A percentile compares a stretch with the other conserved stretches of the same genome.
phyloP scores from a whole-genome alignment of 2,329 filamentous ascomycete genomes.

The Aspergillus sp. region DNA sequence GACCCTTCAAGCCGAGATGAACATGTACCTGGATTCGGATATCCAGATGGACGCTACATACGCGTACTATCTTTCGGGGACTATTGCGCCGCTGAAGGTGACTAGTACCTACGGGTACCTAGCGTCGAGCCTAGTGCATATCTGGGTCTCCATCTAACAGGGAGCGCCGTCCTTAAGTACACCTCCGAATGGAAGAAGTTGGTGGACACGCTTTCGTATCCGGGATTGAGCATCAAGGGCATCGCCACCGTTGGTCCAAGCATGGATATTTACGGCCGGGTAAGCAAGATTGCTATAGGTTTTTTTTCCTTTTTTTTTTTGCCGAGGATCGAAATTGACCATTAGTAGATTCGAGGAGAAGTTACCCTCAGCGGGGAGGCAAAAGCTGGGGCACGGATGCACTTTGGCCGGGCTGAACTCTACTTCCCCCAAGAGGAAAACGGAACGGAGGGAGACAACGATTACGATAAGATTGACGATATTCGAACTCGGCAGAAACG shows the following conservation, averaged over 20 bases:
- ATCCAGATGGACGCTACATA: slow-evolving; percentile 14
- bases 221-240: slow-evolving; percentile 16
- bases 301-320: neutral
- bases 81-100: slow-evolving; percentile 10
- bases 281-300: neutral
- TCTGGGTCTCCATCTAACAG: slow-evolving; percentile 6
- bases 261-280: slow-evolving; percentile 12
- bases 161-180: slow-evolving; percentile 10
- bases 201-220: slow-evolving; percentile 15
- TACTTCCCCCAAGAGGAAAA: slow-evolving; percentile 11
- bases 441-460: slow-evolving; percentile 3
- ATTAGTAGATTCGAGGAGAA: slow-evolving; percentile 6
- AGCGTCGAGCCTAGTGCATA: slow-evolving; percentile 7
- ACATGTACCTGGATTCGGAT: slow-evolving; percentile 10
- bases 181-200: slow-evolving; percentile 9
- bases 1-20: slow-evolving; percentile 6
- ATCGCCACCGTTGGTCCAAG: slow-evolving; percentile 15
- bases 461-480: slow-evolving; percentile 5
- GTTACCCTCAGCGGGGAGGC: slow-evolving; percentile 8
- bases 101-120: slow-evolving; percentile 9
- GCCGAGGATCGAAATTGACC: too few species aligned
- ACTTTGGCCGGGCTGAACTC: slow-evolving; percentile 10
- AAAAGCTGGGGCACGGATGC: slow-evolving; percentile 6
- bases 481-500: neutral
- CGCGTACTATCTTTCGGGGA: slow-evolving; percentile 15